A percentile compares a stretch with the other conserved stretches of the same genome.
phyloP scores from a whole-genome alignment of 371 early-diverging fungal species.

The Coemansia sp. region DNA sequence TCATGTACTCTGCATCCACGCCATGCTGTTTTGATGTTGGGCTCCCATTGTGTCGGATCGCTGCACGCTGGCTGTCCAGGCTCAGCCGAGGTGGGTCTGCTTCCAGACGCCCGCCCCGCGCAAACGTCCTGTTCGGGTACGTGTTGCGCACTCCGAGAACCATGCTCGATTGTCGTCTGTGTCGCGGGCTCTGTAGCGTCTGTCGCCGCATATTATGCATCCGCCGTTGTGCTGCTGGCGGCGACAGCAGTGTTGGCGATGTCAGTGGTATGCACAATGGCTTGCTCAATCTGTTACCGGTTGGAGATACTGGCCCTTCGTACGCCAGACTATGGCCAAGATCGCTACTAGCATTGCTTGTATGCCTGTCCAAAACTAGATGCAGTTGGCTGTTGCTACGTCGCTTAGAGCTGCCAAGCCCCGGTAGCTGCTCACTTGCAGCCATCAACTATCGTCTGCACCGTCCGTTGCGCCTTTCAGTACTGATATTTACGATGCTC shows the following conservation, averaged over 20 bases:
- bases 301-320: neutral
- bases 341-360: neutral
- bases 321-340: neutral
- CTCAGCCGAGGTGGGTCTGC: conserved; percentile 27
- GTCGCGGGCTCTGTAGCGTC: neutral
- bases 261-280: conserved; percentile 11
- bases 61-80: conserved; percentile 35
- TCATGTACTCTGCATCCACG: neutral
- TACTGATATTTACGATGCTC: too few relatives aligned
- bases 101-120: conserved; percentile 3
- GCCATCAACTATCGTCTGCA: neutral
- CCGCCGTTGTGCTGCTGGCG: neutral
- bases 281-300: neutral
- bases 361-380: neutral
- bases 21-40: neutral
- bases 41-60: conserved; percentile 17
- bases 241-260: conserved; percentile 9
- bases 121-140: neutral
- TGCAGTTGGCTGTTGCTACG: neutral
- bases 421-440: conserved; percentile 2
- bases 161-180: conserved; percentile 4
- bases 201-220: neutral
- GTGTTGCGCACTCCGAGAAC: neutral
- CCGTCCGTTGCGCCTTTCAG: neutral
- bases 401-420: neutral